Conservation (phyloP, 768 basidiomycete genomes). For the Austroboletus festivus region DNA sequence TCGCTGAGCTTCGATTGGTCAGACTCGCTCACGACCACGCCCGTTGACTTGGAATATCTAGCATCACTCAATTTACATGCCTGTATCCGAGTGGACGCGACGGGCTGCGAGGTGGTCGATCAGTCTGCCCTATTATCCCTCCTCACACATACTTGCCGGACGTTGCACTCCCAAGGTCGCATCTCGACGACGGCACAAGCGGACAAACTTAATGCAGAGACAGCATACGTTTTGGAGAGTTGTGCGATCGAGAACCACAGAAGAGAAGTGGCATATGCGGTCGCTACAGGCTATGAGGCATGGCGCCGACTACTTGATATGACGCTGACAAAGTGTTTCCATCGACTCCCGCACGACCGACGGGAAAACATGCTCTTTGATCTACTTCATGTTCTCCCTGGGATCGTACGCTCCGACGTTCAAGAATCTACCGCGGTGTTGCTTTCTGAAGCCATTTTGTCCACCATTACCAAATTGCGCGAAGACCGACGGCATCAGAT, state of each 20-base stretch:
- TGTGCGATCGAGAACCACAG: slow-evolving; percentile 88
- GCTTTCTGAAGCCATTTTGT: slow-evolving; percentile 77
- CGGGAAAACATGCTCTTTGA: slow-evolving; percentile 91
- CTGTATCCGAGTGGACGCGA: slow-evolving; percentile 63
- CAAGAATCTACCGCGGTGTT: slow-evolving; percentile 76
- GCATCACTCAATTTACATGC: slow-evolving; percentile 62
- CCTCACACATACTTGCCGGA: slow-evolving; percentile 56
- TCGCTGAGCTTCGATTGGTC: slow-evolving; percentile 88
- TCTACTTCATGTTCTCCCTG: slow-evolving; percentile 78
- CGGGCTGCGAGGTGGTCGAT: slow-evolving; percentile 84
- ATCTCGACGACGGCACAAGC: slow-evolving; percentile 60
- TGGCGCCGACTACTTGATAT: slow-evolving; percentile 88
- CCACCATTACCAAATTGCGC: slow-evolving; percentile 83
- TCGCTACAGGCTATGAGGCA: slow-evolving; percentile 68
- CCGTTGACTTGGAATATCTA: slow-evolving; percentile 62
- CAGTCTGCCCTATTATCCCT: slow-evolving; percentile 65
- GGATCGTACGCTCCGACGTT: slow-evolving; percentile 61
- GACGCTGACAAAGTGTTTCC: slow-evolving; percentile 82
- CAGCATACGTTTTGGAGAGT: slow-evolving; percentile 73
- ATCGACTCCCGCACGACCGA: slow-evolving; percentile 73
- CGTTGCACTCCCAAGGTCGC: slow-evolving; percentile 64
- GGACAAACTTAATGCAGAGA: slow-evolving; percentile 68
- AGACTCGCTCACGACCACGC: slow-evolving; percentile 61
- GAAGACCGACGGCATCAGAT: slow-evolving; percentile 75
- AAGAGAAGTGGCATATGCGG: slow-evolving; percentile 71